These are phyloP conservation scores for Darksidea phi DNA, from an alignment of 495 filamentous ascomycete genomes.

Conservation along the genomic window DNA sequence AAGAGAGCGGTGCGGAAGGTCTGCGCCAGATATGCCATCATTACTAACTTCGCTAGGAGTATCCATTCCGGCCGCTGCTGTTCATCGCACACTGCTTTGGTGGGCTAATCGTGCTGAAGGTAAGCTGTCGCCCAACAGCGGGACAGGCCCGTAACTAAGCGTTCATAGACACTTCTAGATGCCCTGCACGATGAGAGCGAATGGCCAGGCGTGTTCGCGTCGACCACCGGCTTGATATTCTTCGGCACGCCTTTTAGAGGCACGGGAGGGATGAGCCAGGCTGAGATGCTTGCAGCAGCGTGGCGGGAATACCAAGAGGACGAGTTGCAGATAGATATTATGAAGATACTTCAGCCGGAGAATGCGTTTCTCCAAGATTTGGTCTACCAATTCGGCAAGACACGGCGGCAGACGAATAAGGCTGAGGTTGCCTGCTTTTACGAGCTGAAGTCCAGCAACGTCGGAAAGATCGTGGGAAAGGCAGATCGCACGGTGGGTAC, in stretches of 20 bases:
- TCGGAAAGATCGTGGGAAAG: constrained; percentile 12
- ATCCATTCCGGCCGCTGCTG: constrained; percentile 11
- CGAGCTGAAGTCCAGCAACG: constrained; percentile 14
- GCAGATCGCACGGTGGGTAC: neutral
- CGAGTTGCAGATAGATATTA: constrained; percentile 12
- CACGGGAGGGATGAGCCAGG: constrained; percentile 12
- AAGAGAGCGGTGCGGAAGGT: constrained; percentile 3
- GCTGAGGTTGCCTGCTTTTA: constrained; percentile 13
- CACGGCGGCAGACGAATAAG: constrained; percentile 4
- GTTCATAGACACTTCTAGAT: constrained; percentile 14
- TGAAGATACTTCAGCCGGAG: constrained; percentile 13
- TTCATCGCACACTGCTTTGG: constrained; percentile 13
- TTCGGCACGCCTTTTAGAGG: constrained; percentile 20
- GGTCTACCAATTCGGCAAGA: constrained; percentile 16
- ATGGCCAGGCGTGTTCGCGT: constrained; percentile 6
- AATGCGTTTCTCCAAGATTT: constrained; percentile 17
- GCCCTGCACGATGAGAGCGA: constrained; percentile 2
- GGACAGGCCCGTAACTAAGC: constrained; percentile 1
- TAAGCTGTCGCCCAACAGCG: constrained; percentile 6
- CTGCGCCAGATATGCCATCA: neutral
- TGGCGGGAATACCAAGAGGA: constrained; percentile 7
- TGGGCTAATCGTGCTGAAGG: constrained; percentile 20
- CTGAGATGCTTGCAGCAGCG: constrained; percentile 13
- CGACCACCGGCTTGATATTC: constrained; percentile 7
- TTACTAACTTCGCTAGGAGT: constrained; percentile 10